Base-by-base conservation (phyloP, 73 alveolate genomes). In the Stentor coeruleus region DNA sequence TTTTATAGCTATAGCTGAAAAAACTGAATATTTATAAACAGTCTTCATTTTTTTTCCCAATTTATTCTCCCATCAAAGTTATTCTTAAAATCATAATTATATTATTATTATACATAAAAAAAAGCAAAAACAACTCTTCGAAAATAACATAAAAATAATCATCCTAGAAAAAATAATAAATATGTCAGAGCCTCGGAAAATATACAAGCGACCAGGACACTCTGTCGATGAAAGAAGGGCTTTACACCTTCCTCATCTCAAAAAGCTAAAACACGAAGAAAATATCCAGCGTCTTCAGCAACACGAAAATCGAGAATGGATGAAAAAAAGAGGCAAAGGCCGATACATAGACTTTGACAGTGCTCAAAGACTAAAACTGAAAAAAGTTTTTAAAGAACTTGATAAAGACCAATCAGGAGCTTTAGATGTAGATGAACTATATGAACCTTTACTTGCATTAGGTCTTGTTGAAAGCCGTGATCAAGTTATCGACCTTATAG, bases 251-350 rank as follows among this genome's bases (percentile, higher is more conserved):
- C 66, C 66, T 49, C 66, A 49, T 49, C 66, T 49, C 28, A 49
- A 49, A 49, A 49, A 49, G 66, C 20, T 49, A 20, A 49, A 49
- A 49, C 20, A 49, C 66, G 66, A 49, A 20, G 66, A 49, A 49
- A 49, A 49, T 20, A 49, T 49, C 20, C 66, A 49, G 20, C n/a
- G 33, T 20, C 79, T 66, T 66, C 79, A 31, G 33, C n/a, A 66
- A 33, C 66, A 49, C 40, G 74, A 42, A 72, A 82, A 86, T 59
- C 81, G 97, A 86, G 85, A 91, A 14, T 91, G 97, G 95, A 74
- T 91, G 76, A 82, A 77, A 36, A 81, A 66, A 59, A 90, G 91
- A 59, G 97, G 97, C 20, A 81, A 90, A 60, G 60, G 74, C 59
- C 87, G 82, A 38, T 76, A 84, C 74, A 90, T 75, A 14, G 83